Percentiles rank a stretch among this genome's conserved stretches.
phyloP scores from a whole-genome alignment of 2,329 filamentous ascomycete species.

The Monilinia vaccinii-corymbosi region DNA sequence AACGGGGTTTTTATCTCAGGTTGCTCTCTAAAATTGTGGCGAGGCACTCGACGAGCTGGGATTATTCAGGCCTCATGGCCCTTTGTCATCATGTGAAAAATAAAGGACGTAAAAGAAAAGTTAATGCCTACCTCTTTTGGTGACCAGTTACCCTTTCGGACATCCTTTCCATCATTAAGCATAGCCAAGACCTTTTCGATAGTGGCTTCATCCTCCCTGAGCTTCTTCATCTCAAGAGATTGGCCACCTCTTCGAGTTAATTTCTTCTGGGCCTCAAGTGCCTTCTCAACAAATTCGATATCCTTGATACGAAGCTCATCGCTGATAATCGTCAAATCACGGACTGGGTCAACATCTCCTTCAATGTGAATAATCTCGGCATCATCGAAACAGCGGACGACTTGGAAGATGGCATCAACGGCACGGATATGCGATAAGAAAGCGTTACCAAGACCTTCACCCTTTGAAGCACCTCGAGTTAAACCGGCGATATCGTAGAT shows the following conservation, averaged over 20 bases:
- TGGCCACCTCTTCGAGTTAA: conserved; percentile 92
- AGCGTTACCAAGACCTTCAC: conserved; percentile 92
- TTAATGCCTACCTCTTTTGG: conserved; percentile 80
- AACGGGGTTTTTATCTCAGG: conserved; percentile 63
- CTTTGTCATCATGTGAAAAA: conserved; percentile 86
- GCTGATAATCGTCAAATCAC: conserved; percentile 93
- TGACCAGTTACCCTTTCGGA: conserved; percentile 80
- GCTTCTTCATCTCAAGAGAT: conserved; percentile 94
- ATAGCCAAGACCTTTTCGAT: conserved; percentile 82
- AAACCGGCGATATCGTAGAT: conserved; percentile 98
- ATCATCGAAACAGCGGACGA: conserved; percentile 95
- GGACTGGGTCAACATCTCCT: conserved; percentile 90
- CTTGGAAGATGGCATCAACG: conserved; percentile 96
- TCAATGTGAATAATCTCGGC: conserved; percentile 99
- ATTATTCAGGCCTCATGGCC: conserved; percentile 89
- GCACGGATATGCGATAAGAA: conserved; percentile 98
- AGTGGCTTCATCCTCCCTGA: conserved; percentile 86
- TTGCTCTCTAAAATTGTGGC: conserved; percentile 66
- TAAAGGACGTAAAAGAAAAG: conserved; percentile 21
- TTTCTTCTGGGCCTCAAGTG: conserved; percentile 83
- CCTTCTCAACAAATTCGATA: conserved; percentile 97
- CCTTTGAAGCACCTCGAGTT: conserved; percentile 90
- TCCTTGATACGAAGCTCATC: conserved; percentile 97
- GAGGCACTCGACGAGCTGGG: conserved; percentile 99
- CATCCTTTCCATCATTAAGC: conserved; percentile 83